These are phyloP conservation scores for Scedosporium apiospermum DNA, from an alignment of 2,329 filamentous ascomycete species.

Conservation along the genomic window DNA sequence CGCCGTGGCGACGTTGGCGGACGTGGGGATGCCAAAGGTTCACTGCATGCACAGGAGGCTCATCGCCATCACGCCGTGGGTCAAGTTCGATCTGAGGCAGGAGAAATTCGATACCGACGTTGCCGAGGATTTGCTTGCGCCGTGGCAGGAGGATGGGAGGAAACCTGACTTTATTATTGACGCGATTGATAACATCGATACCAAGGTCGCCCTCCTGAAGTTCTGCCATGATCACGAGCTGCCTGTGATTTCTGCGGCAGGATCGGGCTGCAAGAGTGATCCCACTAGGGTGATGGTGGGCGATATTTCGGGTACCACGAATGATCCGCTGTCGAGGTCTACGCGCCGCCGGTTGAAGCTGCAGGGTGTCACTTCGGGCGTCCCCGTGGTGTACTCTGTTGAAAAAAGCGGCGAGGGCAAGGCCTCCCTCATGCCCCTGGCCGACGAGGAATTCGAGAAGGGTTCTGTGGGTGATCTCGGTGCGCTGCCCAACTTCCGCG, in stretches of 20 bases:
- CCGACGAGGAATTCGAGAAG: constrained; percentile 80
- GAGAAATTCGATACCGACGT: constrained; percentile 68
- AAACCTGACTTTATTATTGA: constrained; percentile 86
- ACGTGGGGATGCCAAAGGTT: constrained; percentile 90
- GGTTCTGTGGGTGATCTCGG: constrained; percentile 79
- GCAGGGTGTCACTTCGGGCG: constrained; percentile 70
- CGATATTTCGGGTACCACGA: constrained; percentile 79
- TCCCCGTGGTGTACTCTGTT: constrained; percentile 86
- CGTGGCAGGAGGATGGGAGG: constrained; percentile 50
- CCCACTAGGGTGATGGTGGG: constrained; percentile 79
- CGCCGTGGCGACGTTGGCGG: constrained; percentile 84
- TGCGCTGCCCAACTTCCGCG: constrained; percentile 83
- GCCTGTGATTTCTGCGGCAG: constrained; percentile 89
- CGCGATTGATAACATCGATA: constrained; percentile 97
- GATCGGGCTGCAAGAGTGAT: constrained; percentile 86
- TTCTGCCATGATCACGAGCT: constrained; percentile 74
- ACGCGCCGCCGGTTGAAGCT: constrained; percentile 72
- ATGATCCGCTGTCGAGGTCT: constrained; percentile 79
- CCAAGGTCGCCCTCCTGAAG: constrained; percentile 81
- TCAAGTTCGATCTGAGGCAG: constrained; percentile 74
- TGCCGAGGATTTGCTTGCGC: constrained; percentile 57
- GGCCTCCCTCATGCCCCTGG: constrained; percentile 75
- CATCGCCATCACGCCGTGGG: constrained; percentile 85
- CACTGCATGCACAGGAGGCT: constrained; percentile 70
- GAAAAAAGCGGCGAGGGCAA: constrained; percentile 88